Evolutionary conservation across 495 filamentous ascomycete genomes (phyloP), one percentile per base, ranked within the genome.

Genomic region (Trichocladium antarcticum): DNA sequence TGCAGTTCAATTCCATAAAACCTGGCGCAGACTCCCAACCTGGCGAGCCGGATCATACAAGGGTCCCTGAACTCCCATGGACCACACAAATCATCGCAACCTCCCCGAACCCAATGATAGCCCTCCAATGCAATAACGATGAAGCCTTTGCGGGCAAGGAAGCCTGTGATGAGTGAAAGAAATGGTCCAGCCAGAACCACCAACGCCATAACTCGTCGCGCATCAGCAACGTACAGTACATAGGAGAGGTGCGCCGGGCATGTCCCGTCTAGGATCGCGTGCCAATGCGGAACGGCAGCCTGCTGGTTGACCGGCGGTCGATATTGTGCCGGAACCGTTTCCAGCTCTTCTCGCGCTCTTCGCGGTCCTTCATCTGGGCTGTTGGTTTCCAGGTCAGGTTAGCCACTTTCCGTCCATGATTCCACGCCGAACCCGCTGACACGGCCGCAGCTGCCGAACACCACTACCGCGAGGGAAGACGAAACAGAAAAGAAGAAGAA

Each of bases 291-390:
- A 63, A 59, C 21, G 59, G 50, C 17, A 70, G 55, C 39, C 60
- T 59, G 22, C 55, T 57, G 48, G 7, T 49, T 6, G 36, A 54
- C 17, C 48, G 48, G 41, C 42, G 52, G n/a, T 63, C 68, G 22
- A 66, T 2, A 6, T 51, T 42, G 21, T 48, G 52, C 44, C 69
- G 67, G 54, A 74, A 69, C 21, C 58, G 63, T 34, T 53, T 68
- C 73, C 68, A 77, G 54, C 57, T 67, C 41, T 59, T 63, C 56
- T 77, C 65, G 20, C 70, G 63, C 42, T 71, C 65, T 3, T 76
- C 68, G 52, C 61, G 64, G 50, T 73, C 68, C 42, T 54, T 67
- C 60, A 72, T 70, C 49, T 77, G 73, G 14, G 60, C 67, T 67
- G 54, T 11, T 17, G 14, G 5, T 29, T 29, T 29, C n/a, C 4